Percentiles rank a stretch among this genome's conserved stretches.
Conservation (phyloP, 257 asterid genomes). For the Solanum virginianum region DNA sequence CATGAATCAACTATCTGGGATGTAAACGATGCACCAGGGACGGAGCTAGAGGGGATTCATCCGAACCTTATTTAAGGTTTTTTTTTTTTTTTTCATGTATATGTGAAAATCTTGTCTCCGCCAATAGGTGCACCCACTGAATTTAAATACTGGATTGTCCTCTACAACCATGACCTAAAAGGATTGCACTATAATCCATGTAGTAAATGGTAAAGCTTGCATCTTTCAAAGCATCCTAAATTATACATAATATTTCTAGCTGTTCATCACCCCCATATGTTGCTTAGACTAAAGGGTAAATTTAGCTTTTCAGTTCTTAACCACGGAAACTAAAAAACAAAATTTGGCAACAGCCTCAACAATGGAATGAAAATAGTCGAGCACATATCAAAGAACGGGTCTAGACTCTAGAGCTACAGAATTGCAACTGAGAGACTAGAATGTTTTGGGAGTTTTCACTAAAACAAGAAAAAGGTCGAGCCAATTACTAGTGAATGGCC, state of each 20-base stretch:
- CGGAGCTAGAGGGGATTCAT: background rate
- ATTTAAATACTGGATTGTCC: background rate
- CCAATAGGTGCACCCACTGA: background rate
- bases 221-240: background rate
- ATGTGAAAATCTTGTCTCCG: background rate
- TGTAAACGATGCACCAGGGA: background rate
- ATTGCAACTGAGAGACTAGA: background rate
- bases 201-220: background rate
- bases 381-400: background rate
- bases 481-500: no score
- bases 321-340: background rate
- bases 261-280: background rate
- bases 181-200: background rate
- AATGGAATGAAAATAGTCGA: background rate
- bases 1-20: background rate
- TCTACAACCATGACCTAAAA: background rate
- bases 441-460: background rate
- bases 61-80: background rate
- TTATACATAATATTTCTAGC: background rate
- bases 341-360: background rate
- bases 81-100: background rate
- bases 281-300: background rate
- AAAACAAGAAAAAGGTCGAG: no score
- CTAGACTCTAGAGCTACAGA: background rate
- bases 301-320: background rate